A percentile compares a stretch with the other conserved stretches of the same genome.
Conservation (phyloP, 2,329 filamentous ascomycete genomes). For the Colletotrichum scovillei region DNA sequence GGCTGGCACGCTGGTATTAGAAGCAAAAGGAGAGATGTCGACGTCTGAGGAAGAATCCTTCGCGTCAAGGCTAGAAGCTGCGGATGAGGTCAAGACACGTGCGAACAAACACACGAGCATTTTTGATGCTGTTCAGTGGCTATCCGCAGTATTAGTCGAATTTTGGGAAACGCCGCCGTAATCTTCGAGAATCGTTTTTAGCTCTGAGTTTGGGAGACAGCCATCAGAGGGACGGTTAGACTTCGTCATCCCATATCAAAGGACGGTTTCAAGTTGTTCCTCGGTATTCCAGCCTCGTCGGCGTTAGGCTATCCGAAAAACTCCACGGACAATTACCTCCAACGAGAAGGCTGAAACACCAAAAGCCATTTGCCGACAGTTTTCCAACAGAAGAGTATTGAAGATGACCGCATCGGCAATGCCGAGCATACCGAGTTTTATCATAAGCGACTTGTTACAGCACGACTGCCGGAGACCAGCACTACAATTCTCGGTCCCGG, state of each 20-base stretch:
- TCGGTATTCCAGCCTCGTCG: background rate
- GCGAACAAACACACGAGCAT: background rate
- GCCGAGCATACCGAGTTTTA: background rate
- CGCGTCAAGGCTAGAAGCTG: background rate
- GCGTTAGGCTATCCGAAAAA: background rate
- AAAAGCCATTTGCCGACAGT: background rate
- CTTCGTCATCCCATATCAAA: background rate
- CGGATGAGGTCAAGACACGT: background rate
- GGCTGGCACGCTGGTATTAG: constrained; percentile 15
- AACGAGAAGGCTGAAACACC: constrained; percentile 1
- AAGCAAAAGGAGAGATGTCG: background rate
- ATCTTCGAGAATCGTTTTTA: background rate
- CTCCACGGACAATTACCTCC: background rate
- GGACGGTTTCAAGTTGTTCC: background rate
- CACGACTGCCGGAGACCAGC: background rate
- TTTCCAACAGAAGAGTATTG: background rate
- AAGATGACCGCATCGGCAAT: background rate
- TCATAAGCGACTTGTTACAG: background rate
- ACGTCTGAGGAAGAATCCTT: background rate
- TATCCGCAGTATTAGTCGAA: background rate
- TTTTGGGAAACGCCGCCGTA: too few species aligned
- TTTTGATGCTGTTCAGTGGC: background rate
- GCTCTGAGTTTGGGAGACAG: background rate
- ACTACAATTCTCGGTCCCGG: background rate
- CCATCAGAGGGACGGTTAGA: background rate